Base-by-base conservation (phyloP, 768 basidiomycete genomes). In the Tylopilus subfusipes region DNA sequence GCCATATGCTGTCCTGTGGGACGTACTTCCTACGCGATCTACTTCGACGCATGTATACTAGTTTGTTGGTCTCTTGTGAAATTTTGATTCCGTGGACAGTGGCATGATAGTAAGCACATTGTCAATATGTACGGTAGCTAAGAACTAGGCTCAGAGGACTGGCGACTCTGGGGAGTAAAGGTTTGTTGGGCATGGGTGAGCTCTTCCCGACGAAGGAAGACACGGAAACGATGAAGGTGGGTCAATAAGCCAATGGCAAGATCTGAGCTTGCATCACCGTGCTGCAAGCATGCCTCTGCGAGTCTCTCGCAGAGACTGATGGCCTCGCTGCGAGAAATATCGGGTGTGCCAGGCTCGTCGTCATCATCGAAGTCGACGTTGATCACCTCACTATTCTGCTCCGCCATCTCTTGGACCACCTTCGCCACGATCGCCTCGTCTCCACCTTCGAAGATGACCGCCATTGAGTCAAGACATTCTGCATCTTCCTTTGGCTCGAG, bases 11-110 rank as follows among this genome's bases (percentile, higher is more conserved):
- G 29, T 57, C 51, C 43, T 13, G 6, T 40, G 22, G 36, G 22
- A 47, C 52, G 25, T 49, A 56, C 60, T 34, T 33, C 0, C 16
- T 21, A 18, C 42, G 45, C n/a, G 31, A n/a, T 14, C 34, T 39
- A 29, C 25, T 44, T 42, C 38, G 25, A 42, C 22, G 25, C 22
- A 18, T 64, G 39, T 52, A 54, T 33, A 42, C 18, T 39, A 29
- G 27, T 54, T 24, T 16, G 8, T 36, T 48, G 44, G 39, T 12
- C 33, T 46, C n/a, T 50, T 31, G 22, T 34, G 13, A 42, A 22
- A 18, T 10, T 12, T 42, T 12, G 18, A 12, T 51, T 18, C 48
- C 40, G 42, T 45, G 38, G 40, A 54, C 51, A 48, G 34, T 50
- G 13, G 25, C 21, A 47, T 57, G n/a, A n/a, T n/a, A n/a, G n/a